Evolutionary conservation across 2,329 filamentous ascomycete species (phyloP).

Genomic region (Pestalotiopsis sp.): DNA sequence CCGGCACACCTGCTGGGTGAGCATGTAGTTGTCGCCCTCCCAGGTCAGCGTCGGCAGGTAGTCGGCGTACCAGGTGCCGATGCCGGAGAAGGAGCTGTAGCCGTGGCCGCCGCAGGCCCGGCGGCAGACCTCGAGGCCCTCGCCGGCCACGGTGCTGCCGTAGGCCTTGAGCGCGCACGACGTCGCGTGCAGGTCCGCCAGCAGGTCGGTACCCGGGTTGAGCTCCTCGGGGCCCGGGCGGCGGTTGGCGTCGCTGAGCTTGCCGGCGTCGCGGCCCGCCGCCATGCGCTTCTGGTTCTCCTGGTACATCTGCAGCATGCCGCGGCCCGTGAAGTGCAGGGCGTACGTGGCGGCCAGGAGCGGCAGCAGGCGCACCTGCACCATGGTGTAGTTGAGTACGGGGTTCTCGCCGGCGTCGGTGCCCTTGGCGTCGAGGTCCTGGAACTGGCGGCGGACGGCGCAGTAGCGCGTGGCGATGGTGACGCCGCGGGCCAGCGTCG

Average conservation of each 20-base stretch:
- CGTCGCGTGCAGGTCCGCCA: slow-evolving; percentile 76
- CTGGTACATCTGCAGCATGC: slow-evolving; percentile 74
- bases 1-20: slow-evolving; percentile 76
- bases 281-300: slow-evolving; percentile 71
- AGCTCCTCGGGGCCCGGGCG: slow-evolving; percentile 70
- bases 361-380: slow-evolving; percentile 72
- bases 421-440: slow-evolving; percentile 68
- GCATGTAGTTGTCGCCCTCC: slow-evolving; percentile 84
- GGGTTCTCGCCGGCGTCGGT: slow-evolving; percentile 66
- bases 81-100: slow-evolving; percentile 75
- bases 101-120: slow-evolving; percentile 78
- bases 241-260: slow-evolving; percentile 44
- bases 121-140: slow-evolving; percentile 74
- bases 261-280: slow-evolving; percentile 35
- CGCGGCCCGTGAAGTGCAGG: slow-evolving; percentile 76
- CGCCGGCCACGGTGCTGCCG: slow-evolving; percentile 70
- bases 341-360: slow-evolving; percentile 75
- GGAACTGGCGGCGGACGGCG: slow-evolving; percentile 75
- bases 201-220: slow-evolving; percentile 63
- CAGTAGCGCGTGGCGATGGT: slow-evolving; percentile 78
- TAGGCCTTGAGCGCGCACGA: slow-evolving; percentile 77
- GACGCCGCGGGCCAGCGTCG: slow-evolving; percentile 72
- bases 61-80: slow-evolving; percentile 74
- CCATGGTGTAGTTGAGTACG: slow-evolving; percentile 81
- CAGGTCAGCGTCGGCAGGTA: slow-evolving; percentile 71